phyloP scores from a whole-genome alignment of 257 asterid genomes.

The Rhazya stricta region DNA sequence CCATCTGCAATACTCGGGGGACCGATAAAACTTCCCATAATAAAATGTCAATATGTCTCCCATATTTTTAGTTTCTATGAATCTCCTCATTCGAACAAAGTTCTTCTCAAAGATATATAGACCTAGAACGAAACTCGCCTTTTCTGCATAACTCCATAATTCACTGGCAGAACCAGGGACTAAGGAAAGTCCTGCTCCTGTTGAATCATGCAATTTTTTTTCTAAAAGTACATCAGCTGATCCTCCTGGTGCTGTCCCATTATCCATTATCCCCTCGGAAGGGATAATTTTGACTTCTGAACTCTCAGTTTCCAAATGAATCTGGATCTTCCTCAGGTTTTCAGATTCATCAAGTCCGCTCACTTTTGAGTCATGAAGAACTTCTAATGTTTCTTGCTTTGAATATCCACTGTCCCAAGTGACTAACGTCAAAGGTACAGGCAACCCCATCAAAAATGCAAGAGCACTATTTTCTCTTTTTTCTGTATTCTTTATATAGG shows the following conservation, averaged over 20 bases:
- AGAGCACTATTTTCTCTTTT: slow-evolving; percentile 15
- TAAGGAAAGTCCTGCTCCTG: slow-evolving; percentile 20
- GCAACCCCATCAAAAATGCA: slow-evolving; percentile 30
- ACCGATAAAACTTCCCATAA: slow-evolving; percentile 54
- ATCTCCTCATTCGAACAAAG: slow-evolving; percentile 45
- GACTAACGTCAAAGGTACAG: slow-evolving; percentile 36
- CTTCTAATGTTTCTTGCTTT: slow-evolving; percentile 12
- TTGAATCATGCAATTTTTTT: slow-evolving; percentile 18
- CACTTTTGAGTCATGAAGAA: slow-evolving; percentile 13
- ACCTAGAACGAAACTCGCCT: slow-evolving; percentile 48
- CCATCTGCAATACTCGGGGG: slow-evolving; percentile 56
- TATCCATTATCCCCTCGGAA: slow-evolving; percentile 12
- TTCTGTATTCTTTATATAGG: slow-evolving; percentile 11
- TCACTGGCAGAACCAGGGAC: slow-evolving; percentile 43
- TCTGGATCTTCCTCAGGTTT: slow-evolving; percentile 6
- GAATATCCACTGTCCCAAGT: slow-evolving; percentile 14
- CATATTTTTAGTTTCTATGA: slow-evolving; percentile 43
- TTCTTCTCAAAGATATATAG: slow-evolving; percentile 61
- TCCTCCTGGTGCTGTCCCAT: slow-evolving; percentile 23
- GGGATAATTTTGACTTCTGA: slow-evolving; percentile 8
- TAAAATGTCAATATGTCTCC: slow-evolving; percentile 51
- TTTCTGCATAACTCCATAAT: slow-evolving; percentile 52
- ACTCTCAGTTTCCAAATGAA: slow-evolving; percentile 21
- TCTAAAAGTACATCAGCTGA: slow-evolving; percentile 10
- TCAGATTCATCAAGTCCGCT: slow-evolving; percentile 11